A percentile compares a stretch with the other conserved stretches of the same genome.
Evolutionary conservation across 805 yeast genomes (phyloP).

Genomic region (Barnettozyma pratensis): DNA sequence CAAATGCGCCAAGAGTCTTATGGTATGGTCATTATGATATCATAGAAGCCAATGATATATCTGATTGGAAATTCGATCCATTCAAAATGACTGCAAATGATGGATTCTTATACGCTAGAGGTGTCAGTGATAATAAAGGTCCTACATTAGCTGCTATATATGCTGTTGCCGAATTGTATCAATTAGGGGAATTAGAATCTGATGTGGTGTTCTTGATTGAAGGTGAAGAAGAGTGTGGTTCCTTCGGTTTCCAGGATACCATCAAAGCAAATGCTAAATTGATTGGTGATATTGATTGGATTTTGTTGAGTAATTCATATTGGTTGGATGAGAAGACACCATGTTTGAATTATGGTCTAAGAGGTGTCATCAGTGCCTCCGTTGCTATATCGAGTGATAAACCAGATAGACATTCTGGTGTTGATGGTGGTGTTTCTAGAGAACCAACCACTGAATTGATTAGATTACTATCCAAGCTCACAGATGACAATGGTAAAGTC

Average conservation of each 20-base stretch:
- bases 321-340: slow-evolving; percentile 91
- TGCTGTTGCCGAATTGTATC: slow-evolving; percentile 71
- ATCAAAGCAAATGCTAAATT: slow-evolving; percentile 44
- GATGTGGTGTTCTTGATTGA: slow-evolving; percentile 84
- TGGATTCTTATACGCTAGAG: slow-evolving; percentile 87
- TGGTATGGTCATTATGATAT: slow-evolving; percentile 98
- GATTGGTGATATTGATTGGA: slow-evolving; percentile 82
- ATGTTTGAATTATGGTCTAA: slow-evolving; percentile 86
- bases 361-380: slow-evolving; percentile 86
- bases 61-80: slow-evolving; percentile 76
- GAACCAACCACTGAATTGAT: slow-evolving; percentile 90
- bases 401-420: slow-evolving; percentile 94
- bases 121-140: slow-evolving; percentile 93
- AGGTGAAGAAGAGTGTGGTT: slow-evolving; percentile 95
- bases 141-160: slow-evolving; percentile 83
- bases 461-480: slow-evolving; percentile 60
- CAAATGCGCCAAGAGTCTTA: slow-evolving; percentile 42
- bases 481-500: slow-evolving; percentile 50
- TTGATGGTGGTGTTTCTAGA: slow-evolving; percentile 85
- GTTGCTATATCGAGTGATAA: slow-evolving; percentile 64
- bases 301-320: slow-evolving; percentile 82
- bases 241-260: slow-evolving; percentile 73
- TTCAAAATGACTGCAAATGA: slow-evolving; percentile 68
- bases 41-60: slow-evolving; percentile 62
- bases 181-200: slow-evolving; percentile 45